These are phyloP conservation scores for Podospora tetraspora DNA, from an alignment of 495 filamentous ascomycete species.

Conservation along the genomic window DNA sequence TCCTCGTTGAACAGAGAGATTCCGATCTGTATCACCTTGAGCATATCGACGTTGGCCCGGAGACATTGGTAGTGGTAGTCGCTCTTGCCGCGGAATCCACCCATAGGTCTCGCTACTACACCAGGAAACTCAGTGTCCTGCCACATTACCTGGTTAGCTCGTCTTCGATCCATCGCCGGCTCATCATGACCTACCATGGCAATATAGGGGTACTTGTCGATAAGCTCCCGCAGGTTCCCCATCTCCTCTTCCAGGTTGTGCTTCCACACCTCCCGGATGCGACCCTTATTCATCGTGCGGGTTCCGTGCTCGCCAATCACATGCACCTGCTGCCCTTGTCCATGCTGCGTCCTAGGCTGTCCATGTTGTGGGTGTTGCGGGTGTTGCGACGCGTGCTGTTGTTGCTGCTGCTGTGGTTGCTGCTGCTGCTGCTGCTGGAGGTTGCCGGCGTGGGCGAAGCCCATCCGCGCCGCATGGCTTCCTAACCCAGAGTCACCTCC, in stretches of 20 bases:
- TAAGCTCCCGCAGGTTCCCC: conserved; percentile 65
- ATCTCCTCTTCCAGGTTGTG: conserved; percentile 89
- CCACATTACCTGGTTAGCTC: conserved; percentile 20
- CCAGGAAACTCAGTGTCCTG: conserved; percentile 98
- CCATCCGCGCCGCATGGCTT: conserved; percentile 83
- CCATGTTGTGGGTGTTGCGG: conserved; percentile 49
- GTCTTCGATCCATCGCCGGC: background rate
- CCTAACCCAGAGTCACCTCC: conserved; percentile 74
- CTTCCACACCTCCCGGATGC: conserved; percentile 94
- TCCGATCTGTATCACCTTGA: conserved; percentile 95
- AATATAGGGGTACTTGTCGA: conserved; percentile 89
- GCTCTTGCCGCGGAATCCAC: conserved; percentile 84
- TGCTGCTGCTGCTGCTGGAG: conserved; percentile 57
- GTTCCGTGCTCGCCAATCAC: conserved; percentile 39
- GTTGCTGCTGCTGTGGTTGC: conserved; percentile 39
- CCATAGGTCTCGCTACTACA: conserved; percentile 91
- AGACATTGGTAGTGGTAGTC: conserved; percentile 99
- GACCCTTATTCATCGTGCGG: conserved; percentile 51
- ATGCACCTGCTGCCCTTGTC: conserved; percentile 51
- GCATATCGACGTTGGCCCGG: conserved; percentile 91
- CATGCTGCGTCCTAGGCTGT: conserved; percentile 43
- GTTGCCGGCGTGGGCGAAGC: conserved; percentile 72
- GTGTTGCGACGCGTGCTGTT: conserved; percentile 30
- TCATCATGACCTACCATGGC: conserved; percentile 67
- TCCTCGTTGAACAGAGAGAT: conserved; percentile 85